Evolutionary conservation across 192 early-diverging fungal genomes (phyloP).

Genomic region (Rhizophlyctis rosea): DNA sequence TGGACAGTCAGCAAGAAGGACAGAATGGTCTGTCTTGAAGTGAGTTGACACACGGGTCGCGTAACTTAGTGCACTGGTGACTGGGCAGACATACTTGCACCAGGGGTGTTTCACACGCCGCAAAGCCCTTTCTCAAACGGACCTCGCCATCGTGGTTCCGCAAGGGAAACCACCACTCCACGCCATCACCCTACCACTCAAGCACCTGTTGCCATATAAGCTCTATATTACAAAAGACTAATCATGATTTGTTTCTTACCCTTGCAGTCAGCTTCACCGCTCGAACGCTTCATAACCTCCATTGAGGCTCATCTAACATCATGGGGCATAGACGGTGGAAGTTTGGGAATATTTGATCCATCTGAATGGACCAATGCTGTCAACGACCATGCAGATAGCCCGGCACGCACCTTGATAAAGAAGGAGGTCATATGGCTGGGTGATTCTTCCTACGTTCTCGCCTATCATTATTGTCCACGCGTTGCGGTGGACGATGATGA

Average conservation of each 20-base stretch:
- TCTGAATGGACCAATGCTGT: not conserved
- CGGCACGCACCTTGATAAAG: not conserved
- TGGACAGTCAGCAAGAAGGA: no score
- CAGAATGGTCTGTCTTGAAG: no score
- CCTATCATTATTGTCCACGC: not conserved
- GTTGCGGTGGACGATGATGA: not conserved
- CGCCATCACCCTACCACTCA: no score
- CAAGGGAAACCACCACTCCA: no score
- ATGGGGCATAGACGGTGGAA: slow-evolving; percentile 7
- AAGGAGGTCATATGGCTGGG: not conserved
- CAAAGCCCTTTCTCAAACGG: no score
- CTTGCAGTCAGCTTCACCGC: slow-evolving; percentile 22
- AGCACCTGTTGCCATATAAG: no score
- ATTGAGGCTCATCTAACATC: slow-evolving; percentile 13
- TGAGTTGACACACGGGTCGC: no score
- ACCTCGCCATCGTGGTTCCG: no score
- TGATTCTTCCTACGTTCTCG: not conserved
- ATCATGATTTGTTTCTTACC: not conserved
- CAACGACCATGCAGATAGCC: no score
- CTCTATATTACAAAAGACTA: not conserved
- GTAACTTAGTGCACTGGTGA: no score
- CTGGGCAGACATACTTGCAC: no score
- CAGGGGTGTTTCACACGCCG: no score
- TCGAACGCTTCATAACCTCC: slow-evolving; percentile 15
- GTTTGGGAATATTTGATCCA: not conserved